Evolutionary conservation across 1,284 basidiomycete genomes (phyloP).

Genomic region (Austroboletus novae-zelandiae): DNA sequence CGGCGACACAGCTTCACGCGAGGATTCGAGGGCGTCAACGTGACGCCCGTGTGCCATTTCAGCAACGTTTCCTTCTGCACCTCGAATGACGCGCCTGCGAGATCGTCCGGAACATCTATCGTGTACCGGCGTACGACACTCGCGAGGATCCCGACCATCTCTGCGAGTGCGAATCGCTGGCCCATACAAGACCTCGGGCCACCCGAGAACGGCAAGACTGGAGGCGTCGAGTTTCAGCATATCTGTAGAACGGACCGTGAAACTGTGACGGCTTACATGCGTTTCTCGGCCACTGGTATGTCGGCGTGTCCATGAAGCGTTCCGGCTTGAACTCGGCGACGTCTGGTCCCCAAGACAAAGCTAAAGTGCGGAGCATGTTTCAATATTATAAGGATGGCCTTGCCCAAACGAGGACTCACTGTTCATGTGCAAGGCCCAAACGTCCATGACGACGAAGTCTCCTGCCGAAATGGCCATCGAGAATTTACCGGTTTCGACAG

Average conservation of each 20-base stretch:
- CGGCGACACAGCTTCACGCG: slow-evolving; percentile 22
- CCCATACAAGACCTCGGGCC: slow-evolving; percentile 44
- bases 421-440: slow-evolving; percentile 38
- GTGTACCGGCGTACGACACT: slow-evolving; percentile 29
- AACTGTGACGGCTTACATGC: slow-evolving; percentile 20
- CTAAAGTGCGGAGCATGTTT: slow-evolving; percentile 9
- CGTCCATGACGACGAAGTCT: slow-evolving; percentile 38
- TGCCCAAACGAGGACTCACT: slow-evolving; percentile 21
- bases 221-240: neutral
- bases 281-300: slow-evolving; percentile 39
- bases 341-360: slow-evolving; percentile 44
- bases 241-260: neutral
- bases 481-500: slow-evolving; percentile 31
- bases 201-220: slow-evolving; percentile 39
- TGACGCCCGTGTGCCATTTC: slow-evolving; percentile 31
- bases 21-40: slow-evolving; percentile 30
- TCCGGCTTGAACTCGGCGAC: slow-evolving; percentile 42
- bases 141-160: slow-evolving; percentile 30
- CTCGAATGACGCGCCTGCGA: slow-evolving; percentile 23
- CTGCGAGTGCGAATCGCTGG: slow-evolving; percentile 31
- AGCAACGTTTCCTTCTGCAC: slow-evolving; percentile 29
- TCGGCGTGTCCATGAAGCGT: slow-evolving; percentile 43
- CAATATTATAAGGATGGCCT: neutral
- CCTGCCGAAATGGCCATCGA: slow-evolving; percentile 41
- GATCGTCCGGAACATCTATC: slow-evolving; percentile 34